These are phyloP conservation scores for Pseudogymnoascus sp. DNA, from an alignment of 2,329 filamentous ascomycete genomes.

Conservation along the genomic window DNA sequence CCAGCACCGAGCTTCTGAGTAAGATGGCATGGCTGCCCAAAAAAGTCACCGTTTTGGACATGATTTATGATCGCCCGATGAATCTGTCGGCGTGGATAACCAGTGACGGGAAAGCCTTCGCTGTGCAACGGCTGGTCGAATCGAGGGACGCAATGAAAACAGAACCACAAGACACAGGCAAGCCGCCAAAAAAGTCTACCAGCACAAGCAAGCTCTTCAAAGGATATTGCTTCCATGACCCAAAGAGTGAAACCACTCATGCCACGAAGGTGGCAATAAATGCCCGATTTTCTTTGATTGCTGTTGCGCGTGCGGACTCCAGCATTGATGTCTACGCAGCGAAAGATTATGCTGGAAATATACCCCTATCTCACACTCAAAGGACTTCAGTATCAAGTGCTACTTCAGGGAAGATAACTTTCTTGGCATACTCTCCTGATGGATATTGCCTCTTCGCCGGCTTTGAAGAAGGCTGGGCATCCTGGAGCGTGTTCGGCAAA, in stretches of 20 bases:
- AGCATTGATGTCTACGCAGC: constrained; percentile 84
- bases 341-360: constrained; percentile 87
- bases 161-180: constrained; percentile 29
- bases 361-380: constrained; percentile 77
- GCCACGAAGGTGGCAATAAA: constrained; percentile 79
- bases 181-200: constrained; percentile 34
- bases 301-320: constrained; percentile 73
- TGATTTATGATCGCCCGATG: constrained; percentile 95
- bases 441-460: constrained; percentile 94
- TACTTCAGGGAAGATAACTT: constrained; percentile 63
- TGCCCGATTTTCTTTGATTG: constrained; percentile 87
- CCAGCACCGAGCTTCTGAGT: constrained; percentile 80
- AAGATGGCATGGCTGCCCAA: constrained; percentile 81
- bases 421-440: constrained; percentile 82
- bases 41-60: constrained; percentile 67
- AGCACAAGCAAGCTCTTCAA: constrained; percentile 63
- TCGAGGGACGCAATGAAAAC: constrained; percentile 32
- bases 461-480: constrained; percentile 87
- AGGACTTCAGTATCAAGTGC: constrained; percentile 57
- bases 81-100: constrained; percentile 91
- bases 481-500: constrained; percentile 97
- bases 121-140: constrained; percentile 64
- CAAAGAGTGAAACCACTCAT: constrained; percentile 48
- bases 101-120: constrained; percentile 78
- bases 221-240: constrained; percentile 83